Percentiles rank a stretch among this genome's conserved stretches.
These are phyloP conservation scores for Colletotrichum karsti DNA, from an alignment of 2,329 filamentous ascomycete genomes.

Conservation along the genomic window DNA sequence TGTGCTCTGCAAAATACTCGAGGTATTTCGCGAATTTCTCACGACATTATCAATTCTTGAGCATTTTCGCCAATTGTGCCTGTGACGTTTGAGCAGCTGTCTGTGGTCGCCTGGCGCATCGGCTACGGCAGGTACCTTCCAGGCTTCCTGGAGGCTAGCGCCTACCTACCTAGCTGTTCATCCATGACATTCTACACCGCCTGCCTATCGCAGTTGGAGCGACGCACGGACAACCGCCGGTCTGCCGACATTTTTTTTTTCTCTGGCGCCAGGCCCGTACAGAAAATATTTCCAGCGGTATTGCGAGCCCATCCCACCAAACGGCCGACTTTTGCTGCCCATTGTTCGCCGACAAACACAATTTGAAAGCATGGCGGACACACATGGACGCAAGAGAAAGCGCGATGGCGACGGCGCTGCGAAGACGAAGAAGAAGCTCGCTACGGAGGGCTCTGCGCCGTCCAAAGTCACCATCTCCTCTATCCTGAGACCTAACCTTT, in stretches of 20 bases:
- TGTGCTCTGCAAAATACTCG: neutral
- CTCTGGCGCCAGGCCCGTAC: neutral
- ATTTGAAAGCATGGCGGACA: conserved; percentile 44
- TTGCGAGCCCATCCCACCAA: conserved; percentile 4
- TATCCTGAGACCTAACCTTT: conserved; percentile 52
- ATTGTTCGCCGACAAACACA: neutral
- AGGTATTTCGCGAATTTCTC: neutral
- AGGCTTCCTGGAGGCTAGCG: too few species aligned
- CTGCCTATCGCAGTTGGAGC: neutral
- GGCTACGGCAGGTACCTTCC: neutral
- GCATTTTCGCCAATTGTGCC: neutral
- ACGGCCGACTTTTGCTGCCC: neutral
- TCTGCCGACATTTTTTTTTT: conserved; percentile 19
- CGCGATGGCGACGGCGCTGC: conserved; percentile 49
- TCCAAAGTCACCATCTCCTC: conserved; percentile 55
- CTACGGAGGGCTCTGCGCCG: conserved; percentile 38
- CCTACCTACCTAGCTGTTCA: neutral
- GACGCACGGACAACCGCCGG: conserved; percentile 3
- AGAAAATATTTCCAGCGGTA: conserved; percentile 31
- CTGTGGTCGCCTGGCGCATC: neutral
- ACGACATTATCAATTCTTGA: neutral
- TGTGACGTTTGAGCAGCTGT: conserved; percentile 5
- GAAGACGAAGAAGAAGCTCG: conserved; percentile 60
- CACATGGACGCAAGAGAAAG: conserved; percentile 62
- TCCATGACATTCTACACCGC: neutral